Conservation (phyloP, 306 rosid species). For the Hippophae gyantsensis region DNA sequence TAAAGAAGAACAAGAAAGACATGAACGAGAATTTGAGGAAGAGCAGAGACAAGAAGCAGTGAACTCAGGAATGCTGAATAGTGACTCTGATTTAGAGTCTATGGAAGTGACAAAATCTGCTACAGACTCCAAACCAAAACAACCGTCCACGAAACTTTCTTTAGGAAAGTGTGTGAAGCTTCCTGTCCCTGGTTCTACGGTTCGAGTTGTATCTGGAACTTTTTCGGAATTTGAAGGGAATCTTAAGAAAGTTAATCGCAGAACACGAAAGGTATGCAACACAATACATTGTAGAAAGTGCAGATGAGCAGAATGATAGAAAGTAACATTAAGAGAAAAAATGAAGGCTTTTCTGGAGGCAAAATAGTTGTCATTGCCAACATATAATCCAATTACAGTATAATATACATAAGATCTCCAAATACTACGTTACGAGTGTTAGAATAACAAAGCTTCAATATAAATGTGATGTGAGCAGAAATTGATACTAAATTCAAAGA, state of each 20-base stretch:
- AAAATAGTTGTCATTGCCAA: too few relatives aligned
- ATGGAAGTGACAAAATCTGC: constrained; percentile 20
- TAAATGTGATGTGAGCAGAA: too few relatives aligned
- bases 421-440: too few relatives aligned
- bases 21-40: constrained; percentile 58
- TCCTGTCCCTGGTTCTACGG: constrained; percentile 49
- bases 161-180: constrained; percentile 23
- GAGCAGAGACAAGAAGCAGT: constrained; percentile 32
- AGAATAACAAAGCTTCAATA: too few relatives aligned
- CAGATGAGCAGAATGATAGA: not conserved
- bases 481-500: too few relatives aligned
- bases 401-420: too few relatives aligned
- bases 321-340: not conserved
- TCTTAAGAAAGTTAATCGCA: constrained; percentile 73
- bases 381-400: too few relatives aligned
- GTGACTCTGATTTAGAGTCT: constrained; percentile 19
- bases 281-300: constrained; percentile 8
- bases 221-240: constrained; percentile 67
- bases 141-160: constrained; percentile 31
- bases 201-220: constrained; percentile 58
- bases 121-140: constrained; percentile 41
- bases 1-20: constrained; percentile 66
- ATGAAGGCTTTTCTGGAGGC: not conserved
- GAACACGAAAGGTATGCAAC: constrained; percentile 46
- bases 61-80: constrained; percentile 16